Percentiles rank a stretch among this genome's conserved stretches.
Evolutionary conservation across 2,329 filamentous ascomycete species (phyloP).

Genomic region (Aspergillus pseudoterreus): DNA sequence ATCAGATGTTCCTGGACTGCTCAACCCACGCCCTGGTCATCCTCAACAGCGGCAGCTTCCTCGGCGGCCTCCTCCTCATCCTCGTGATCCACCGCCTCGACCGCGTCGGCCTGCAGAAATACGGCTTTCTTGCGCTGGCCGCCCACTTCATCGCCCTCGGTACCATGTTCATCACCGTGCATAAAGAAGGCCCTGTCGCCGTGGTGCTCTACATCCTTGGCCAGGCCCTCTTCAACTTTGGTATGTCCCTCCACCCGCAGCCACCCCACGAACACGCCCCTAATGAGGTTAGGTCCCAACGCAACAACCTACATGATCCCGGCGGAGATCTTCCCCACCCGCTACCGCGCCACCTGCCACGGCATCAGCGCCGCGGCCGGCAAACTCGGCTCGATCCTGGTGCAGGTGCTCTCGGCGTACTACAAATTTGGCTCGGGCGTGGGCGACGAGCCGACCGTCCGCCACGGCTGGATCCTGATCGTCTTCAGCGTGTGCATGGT

Average conservation of each 20-base stretch:
- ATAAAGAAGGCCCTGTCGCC: slow-evolving; percentile 32
- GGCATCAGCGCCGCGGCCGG: slow-evolving; percentile 53
- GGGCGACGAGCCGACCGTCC: slow-evolving; percentile 29
- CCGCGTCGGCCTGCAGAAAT: slow-evolving; percentile 42
- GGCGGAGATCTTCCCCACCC: slow-evolving; percentile 55
- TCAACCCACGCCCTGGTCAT: slow-evolving; percentile 39
- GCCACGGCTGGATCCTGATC: slow-evolving; percentile 39
- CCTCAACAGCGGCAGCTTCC: slow-evolving; percentile 40
- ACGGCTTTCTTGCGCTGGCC: slow-evolving; percentile 41
- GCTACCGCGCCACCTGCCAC: slow-evolving; percentile 52
- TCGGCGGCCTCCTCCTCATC: slow-evolving; percentile 42
- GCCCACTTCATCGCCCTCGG: slow-evolving; percentile 43
- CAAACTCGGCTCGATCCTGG: slow-evolving; percentile 50
- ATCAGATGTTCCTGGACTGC: slow-evolving; percentile 36
- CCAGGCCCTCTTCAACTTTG: slow-evolving; percentile 48
- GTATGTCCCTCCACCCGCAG: slow-evolving; percentile 20
- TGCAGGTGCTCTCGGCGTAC: slow-evolving; percentile 39
- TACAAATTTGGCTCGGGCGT: slow-evolving; percentile 36
- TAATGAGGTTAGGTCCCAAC: slow-evolving; percentile 29
- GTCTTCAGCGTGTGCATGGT: slow-evolving; percentile 43
- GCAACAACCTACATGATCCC: slow-evolving; percentile 47
- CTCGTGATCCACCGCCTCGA: slow-evolving; percentile 37
- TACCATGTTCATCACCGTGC: slow-evolving; percentile 39
- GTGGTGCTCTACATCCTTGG: slow-evolving; percentile 44
- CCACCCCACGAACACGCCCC: neutral